Evolutionary conservation across 345 rosid genomes (phyloP), one percentile per base, ranked within the genome.

Genomic region (Rhodomyrtus tomentosa): DNA sequence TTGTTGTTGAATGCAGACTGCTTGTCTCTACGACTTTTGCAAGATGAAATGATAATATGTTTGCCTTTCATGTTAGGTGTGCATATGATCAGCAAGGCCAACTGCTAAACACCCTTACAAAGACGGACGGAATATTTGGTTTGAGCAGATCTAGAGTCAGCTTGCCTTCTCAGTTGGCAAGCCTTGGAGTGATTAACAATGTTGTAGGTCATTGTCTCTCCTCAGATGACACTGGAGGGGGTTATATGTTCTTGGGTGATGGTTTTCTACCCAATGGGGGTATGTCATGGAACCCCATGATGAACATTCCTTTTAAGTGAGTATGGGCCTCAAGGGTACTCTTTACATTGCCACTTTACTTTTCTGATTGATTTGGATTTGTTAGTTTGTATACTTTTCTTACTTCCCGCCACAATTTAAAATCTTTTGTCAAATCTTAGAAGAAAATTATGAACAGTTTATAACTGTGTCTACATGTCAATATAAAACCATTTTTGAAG

Each of bases 1-100:
- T 2, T 81, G 59, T 52, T 22, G 48, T 45, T 53, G 29, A 24
- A n/a, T 50, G 80, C 81, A 85, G 45, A 50, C 25, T 20, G 36
- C 50, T 53, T 84, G 68, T 5, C 54, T 45, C 20, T 76, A 32
- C 10, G 32, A 22, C 16, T 74, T 52, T 74, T 74, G 4, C 50
- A 22, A 21, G 25, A 55, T 25, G 36, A 32, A 62, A 59, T 38
- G 83, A 45, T 88, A 81, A 82, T 74, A 73, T 82, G 81, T 55
- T 86, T 10, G 54, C 22, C 40, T 42, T 86, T 81, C 83, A 82
- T 83, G 85, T 84, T 85, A 96, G 99, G 91, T 96, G 99, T 83
- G 99, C 95, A 81, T 96, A 95, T 90, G 98, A 96, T 91, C 99
- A 96, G 87, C 99, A 93, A 94, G 98, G 98, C 18, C 79, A 88